These are phyloP conservation scores for Candida neerlandica DNA, from an alignment of 1,139 yeast species.

Conservation along the genomic window DNA sequence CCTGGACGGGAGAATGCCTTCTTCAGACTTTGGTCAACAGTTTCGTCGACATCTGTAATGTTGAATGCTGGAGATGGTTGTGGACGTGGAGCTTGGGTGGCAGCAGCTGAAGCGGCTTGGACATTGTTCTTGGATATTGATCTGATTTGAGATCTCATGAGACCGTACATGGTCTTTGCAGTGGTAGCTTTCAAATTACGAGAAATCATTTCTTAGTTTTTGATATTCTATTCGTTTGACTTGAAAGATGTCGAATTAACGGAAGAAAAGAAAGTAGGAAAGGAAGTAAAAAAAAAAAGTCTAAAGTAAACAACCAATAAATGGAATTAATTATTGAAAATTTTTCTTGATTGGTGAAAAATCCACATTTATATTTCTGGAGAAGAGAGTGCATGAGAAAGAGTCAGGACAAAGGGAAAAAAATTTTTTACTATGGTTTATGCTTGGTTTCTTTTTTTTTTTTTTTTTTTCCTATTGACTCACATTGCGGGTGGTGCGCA, in stretches of 20 bases:
- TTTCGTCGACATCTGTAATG: conserved; percentile 23
- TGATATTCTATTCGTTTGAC: background rate
- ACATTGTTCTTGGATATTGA: conserved; percentile 34
- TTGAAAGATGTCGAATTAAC: background rate
- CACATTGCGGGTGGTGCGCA: background rate
- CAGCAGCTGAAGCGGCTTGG: conserved; percentile 39
- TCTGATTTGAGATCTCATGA: conserved; percentile 22
- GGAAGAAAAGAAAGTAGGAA: background rate
- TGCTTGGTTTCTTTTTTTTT: background rate
- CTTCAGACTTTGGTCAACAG: conserved; percentile 10
- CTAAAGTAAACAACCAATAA: background rate
- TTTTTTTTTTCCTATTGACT: background rate
- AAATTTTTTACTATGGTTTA: background rate
- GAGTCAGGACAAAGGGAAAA: too few species aligned
- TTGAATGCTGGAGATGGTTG: conserved; percentile 46
- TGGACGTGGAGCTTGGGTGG: conserved; percentile 28
- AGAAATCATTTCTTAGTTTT: conserved; percentile 15
- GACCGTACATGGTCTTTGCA: conserved; percentile 12
- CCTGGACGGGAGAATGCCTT: conserved; percentile 7
- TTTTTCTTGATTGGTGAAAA: background rate
- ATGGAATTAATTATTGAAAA: background rate
- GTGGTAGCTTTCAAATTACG: conserved; percentile 13
- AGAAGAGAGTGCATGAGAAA: background rate
- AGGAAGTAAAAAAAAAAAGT: background rate
- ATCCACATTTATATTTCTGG: background rate